Evolutionary conservation across 495 filamentous ascomycete genomes (phyloP).

Genomic region (Stereocaulon alpinum): DNA sequence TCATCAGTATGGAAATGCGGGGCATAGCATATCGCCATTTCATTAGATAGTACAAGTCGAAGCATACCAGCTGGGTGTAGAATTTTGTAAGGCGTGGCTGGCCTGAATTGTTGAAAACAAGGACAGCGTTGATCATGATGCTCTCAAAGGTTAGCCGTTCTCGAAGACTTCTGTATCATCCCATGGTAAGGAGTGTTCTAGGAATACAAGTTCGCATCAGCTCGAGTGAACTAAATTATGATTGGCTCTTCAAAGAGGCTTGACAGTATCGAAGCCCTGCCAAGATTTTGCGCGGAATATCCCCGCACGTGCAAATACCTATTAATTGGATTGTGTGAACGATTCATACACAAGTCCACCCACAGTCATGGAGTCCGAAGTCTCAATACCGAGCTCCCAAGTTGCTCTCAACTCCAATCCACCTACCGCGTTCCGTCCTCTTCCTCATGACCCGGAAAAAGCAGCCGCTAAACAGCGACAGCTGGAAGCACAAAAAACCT

Average conservation of each 20-base stretch:
- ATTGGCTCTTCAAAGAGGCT: too few relatives aligned
- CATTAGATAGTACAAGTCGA: background rate
- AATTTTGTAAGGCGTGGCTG: conserved; percentile 96
- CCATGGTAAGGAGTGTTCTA: background rate
- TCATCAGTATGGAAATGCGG: conserved; percentile 7
- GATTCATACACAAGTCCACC: too few relatives aligned
- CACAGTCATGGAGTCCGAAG: too few relatives aligned
- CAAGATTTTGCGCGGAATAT: too few relatives aligned
- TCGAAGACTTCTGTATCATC: background rate
- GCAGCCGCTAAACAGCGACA: conserved; percentile 7
- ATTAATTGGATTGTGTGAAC: too few relatives aligned
- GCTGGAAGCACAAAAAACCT: conserved; percentile 57
- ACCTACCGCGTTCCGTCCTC: too few relatives aligned
- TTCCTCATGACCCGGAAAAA: conserved; percentile 6
- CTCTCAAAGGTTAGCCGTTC: background rate
- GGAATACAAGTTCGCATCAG: too few relatives aligned
- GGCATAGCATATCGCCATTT: background rate
- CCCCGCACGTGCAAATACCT: too few relatives aligned
- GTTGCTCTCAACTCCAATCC: too few relatives aligned
- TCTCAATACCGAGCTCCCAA: too few relatives aligned
- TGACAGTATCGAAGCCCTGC: too few relatives aligned
- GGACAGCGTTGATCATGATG: conserved; percentile 93
- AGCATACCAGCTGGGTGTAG: conserved; percentile 85
- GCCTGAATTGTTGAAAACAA: conserved; percentile 97
- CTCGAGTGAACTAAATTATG: too few relatives aligned